phyloP scores from a whole-genome alignment of 495 filamentous ascomycete genomes.

The Aeminium ludgeri region DNA sequence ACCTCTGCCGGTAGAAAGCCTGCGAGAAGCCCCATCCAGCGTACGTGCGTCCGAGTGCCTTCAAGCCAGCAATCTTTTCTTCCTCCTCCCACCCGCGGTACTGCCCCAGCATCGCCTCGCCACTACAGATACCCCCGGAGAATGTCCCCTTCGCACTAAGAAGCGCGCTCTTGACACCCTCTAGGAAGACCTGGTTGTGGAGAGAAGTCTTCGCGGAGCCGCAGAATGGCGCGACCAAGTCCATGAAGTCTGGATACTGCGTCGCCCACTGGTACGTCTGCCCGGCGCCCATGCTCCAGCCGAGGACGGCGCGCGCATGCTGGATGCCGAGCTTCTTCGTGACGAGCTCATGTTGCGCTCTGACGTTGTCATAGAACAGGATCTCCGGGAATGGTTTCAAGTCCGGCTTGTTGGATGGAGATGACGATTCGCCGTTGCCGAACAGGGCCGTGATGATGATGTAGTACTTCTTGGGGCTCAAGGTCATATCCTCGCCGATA shows the following conservation, averaged over 20 bases:
- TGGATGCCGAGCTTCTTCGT: conserved; percentile 45
- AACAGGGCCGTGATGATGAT: conserved; percentile 57
- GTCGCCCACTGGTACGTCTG: conserved; percentile 58
- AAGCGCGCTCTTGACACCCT: conserved; percentile 51
- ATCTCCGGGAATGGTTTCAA: conserved; percentile 42
- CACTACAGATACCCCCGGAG: conserved; percentile 33
- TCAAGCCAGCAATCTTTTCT: conserved; percentile 44
- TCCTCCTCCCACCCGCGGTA: conserved; percentile 37
- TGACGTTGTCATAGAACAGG: conserved; percentile 53
- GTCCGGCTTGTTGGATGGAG: conserved; percentile 44
- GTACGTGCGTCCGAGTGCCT: conserved; percentile 54
- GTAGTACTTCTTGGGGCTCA: conserved; percentile 46
- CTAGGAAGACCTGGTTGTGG: conserved; percentile 55
- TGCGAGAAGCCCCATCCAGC: conserved; percentile 54
- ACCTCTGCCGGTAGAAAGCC: conserved; percentile 50
- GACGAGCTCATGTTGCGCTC: conserved; percentile 46
- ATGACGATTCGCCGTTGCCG: conserved; percentile 55
- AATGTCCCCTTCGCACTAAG: conserved; percentile 41
- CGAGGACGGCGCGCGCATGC: conserved; percentile 45
- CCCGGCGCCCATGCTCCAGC: conserved; percentile 56
- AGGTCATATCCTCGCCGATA: conserved; percentile 41
- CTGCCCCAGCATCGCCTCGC: conserved; percentile 22
- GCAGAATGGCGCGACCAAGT: conserved; percentile 50
- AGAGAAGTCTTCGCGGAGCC: conserved; percentile 47
- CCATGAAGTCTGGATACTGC: conserved; percentile 54